phyloP scores from a whole-genome alignment of 352 stramenopile species.

The Globisporangium canariense region DNA sequence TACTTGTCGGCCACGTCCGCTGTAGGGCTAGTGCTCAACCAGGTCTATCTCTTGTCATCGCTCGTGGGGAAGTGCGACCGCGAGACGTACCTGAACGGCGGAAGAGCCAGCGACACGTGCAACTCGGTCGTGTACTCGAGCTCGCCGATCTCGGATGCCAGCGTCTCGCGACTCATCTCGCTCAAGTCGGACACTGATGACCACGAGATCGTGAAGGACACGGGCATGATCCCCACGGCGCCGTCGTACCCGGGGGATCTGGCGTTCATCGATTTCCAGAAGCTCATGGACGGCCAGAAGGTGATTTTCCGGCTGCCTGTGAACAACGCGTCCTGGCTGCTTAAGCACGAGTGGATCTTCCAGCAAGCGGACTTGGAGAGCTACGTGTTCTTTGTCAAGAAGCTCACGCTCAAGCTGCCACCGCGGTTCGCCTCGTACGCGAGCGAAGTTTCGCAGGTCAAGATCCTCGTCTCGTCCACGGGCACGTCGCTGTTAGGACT shows the following conservation, averaged over 20 bases:
- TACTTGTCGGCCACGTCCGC: not conserved
- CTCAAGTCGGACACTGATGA: not conserved
- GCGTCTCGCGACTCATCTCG: not conserved
- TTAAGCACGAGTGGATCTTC: conserved; percentile 1
- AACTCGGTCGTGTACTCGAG: conserved; percentile 1
- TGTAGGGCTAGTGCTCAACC: not conserved
- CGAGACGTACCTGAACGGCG: conserved; percentile 1
- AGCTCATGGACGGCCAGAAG: conserved; percentile 3
- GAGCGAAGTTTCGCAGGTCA: not conserved
- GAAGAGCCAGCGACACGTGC: not conserved
- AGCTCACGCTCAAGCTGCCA: conserved; percentile 2
- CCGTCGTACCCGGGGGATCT: conserved; percentile 1
- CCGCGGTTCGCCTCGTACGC: not conserved
- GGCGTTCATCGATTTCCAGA: conserved; percentile 4
- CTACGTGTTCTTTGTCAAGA: conserved; percentile 8
- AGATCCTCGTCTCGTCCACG: not conserved
- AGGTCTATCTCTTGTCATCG: not conserved
- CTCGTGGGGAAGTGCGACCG: conserved; percentile 4
- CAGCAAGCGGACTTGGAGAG: not conserved
- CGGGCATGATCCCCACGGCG: not conserved
- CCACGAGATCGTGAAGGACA: not conserved
- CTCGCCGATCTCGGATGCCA: conserved; percentile 1
- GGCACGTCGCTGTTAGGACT: not conserved
- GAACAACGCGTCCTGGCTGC: not conserved
- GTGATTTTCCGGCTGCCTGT: not conserved